Evolutionary conservation across 2,329 filamentous ascomycete genomes (phyloP), one percentile per base, ranked within the genome.

Genomic region (Neurospora sp.): DNA sequence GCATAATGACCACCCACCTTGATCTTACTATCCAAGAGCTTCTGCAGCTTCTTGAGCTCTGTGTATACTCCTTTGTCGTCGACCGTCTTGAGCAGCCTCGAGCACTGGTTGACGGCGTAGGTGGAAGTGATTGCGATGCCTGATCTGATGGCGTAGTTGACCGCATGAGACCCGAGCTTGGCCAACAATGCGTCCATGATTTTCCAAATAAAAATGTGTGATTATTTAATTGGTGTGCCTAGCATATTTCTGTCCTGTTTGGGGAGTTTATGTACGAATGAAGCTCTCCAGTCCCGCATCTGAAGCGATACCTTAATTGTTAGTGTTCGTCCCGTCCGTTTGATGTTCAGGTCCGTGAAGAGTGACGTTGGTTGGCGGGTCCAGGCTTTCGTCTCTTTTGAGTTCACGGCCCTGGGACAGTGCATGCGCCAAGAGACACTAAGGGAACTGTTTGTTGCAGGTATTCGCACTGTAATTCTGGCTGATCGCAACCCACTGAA

Each of bases 71-170:
- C 85, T 74, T 85, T 86, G 76, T 93, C 88, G 75, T 93, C 89
- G 15, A 96, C 89, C 52, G 88, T 90, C 83, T 91, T 92, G 71
- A 97, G 83, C 13, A 97, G 82, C 58, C 91, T 88, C 1, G 90
- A 89, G 70, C 91, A 93, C 80, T 97, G 93, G 70, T 88, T 88
- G 73, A 97, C 85, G n/a, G 93, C 92, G 81, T 93, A 97, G 46
- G 86, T 89, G 68, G 93, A 93, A 2, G 94, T 97, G 74, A 97
- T 86, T 67, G 91, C 89, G 74, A 98, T 90, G 67, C 93, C 93
- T 19, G 93, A 94, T 67, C 92, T 86, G 76, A 97, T 94, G 78
- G 93, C 93, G 86, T 96, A 96, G 82, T 93, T 97, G 86, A 96
- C 90, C 67, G 93, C 92, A 82, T 96, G 93, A 67, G 83, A 79